These are phyloP conservation scores for Cryptosporidium bovis DNA, from an alignment of 169 alveolate species.

Conservation along the genomic window DNA sequence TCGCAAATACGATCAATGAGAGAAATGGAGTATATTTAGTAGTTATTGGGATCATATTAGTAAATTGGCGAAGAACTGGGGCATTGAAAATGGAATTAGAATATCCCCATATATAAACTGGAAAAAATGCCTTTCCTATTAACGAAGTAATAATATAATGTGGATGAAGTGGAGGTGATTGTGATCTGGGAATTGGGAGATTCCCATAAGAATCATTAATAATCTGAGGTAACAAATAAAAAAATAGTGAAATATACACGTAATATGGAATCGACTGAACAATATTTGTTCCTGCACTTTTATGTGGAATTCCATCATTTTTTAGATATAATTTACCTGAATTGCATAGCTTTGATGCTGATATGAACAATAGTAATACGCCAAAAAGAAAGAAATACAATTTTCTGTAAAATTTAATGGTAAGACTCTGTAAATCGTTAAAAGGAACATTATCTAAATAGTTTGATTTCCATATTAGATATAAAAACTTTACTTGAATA, in stretches of 20 bases:
- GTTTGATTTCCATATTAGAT: slow-evolving; percentile 54
- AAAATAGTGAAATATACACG: slow-evolving; percentile 23
- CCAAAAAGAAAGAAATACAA: slow-evolving; percentile 49
- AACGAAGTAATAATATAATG: slow-evolving; percentile 34
- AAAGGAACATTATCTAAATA: slow-evolving; percentile 13
- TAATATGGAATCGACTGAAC: slow-evolving; percentile 41
- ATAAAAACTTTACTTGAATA: slow-evolving; percentile 28
- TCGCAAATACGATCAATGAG: slow-evolving; percentile 3
- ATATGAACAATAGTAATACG: not conserved
- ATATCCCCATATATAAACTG: slow-evolving; percentile 70
- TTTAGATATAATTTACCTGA: not conserved
- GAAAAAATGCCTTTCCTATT: slow-evolving; percentile 71
- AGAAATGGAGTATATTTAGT: slow-evolving; percentile 11
- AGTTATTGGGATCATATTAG: slow-evolving; percentile 3
- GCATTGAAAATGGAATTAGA: slow-evolving; percentile 43
- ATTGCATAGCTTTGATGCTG: slow-evolving; percentile 19
- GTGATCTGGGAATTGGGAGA: not conserved
- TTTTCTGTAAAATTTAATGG: slow-evolving; percentile 38
- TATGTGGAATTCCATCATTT: not conserved
- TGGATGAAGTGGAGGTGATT: slow-evolving; percentile 60
- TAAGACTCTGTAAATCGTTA: slow-evolving; percentile 6
- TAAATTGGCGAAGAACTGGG: slow-evolving; percentile 26
- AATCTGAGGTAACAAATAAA: slow-evolving; percentile 59
- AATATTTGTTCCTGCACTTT: not conserved
- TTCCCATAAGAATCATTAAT: slow-evolving; percentile 1